These are phyloP conservation scores for Leccinum griseonigrum DNA, from an alignment of 1,284 basidiomycete species.

Conservation along the genomic window DNA sequence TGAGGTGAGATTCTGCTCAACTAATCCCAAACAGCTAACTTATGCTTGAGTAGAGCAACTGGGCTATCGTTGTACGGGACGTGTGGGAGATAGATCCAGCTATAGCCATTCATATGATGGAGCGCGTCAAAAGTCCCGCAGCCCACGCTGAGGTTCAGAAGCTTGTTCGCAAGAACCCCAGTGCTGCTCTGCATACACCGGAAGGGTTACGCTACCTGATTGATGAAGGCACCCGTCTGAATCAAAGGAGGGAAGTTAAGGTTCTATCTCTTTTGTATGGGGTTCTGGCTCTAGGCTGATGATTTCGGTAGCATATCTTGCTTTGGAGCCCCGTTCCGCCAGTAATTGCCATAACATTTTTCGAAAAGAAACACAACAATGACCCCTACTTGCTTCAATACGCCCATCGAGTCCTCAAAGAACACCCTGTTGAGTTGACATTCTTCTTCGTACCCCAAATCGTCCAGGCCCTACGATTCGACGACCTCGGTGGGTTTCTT, in stretches of 20 bases:
- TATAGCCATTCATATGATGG: constrained; percentile 80
- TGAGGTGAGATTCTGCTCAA: constrained; percentile 46
- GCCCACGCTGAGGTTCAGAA: constrained; percentile 71
- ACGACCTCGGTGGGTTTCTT: constrained; percentile 68
- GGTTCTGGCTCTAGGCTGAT: constrained; percentile 15
- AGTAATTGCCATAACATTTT: constrained; percentile 82
- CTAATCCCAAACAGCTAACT: constrained; percentile 5
- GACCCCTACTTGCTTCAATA: constrained; percentile 93
- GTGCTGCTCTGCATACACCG: constrained; percentile 69
- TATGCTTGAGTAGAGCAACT: constrained; percentile 52
- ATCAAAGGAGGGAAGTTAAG: constrained; percentile 67
- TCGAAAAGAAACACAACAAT: constrained; percentile 80
- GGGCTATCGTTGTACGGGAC: constrained; percentile 66
- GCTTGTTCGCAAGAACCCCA: constrained; percentile 74
- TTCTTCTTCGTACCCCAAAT: constrained; percentile 99
- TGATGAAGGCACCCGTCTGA: constrained; percentile 64
- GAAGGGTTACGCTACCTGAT: constrained; percentile 83
- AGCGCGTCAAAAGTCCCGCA: constrained; percentile 74
- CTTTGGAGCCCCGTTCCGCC: constrained; percentile 92
- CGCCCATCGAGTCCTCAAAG: constrained; percentile 92
- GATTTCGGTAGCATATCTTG: constrained; percentile 63
- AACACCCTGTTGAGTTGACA: constrained; percentile 91
- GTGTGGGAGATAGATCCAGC: constrained; percentile 86
- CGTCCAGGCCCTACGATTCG: constrained; percentile 91
- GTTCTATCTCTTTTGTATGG: constrained; percentile 36